Evolutionary conservation across 192 early-diverging fungal genomes (phyloP).

Genomic region (Geosiphon pyriformis): DNA sequence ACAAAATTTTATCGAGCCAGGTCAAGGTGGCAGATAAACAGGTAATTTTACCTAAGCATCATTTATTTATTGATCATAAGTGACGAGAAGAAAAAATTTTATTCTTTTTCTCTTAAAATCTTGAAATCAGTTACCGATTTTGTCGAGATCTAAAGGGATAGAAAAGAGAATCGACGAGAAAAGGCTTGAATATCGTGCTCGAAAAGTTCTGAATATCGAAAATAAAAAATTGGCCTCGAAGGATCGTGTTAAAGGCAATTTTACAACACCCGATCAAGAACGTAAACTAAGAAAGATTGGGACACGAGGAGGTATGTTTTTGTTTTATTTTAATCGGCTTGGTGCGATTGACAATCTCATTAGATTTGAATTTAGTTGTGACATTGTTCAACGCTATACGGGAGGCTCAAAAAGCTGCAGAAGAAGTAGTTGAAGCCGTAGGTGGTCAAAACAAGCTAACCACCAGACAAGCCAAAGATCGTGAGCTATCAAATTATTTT

Average conservation of each 20-base stretch:
- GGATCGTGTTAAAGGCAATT: slow-evolving; percentile 71
- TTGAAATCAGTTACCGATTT: slow-evolving; percentile 57
- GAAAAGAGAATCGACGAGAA: slow-evolving; percentile 81
- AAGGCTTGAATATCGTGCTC: slow-evolving; percentile 78
- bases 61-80: not conserved
- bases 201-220: slow-evolving; percentile 66
- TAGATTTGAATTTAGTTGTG: slow-evolving; percentile 50
- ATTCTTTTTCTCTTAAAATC: not conserved
- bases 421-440: slow-evolving; percentile 55
- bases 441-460: slow-evolving; percentile 42
- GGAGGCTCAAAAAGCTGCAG: slow-evolving; percentile 75
- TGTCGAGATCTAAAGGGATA: slow-evolving; percentile 74
- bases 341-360: slow-evolving; percentile 10
- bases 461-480: slow-evolving; percentile 42
- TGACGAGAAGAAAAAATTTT: not conserved
- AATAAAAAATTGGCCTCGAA: slow-evolving; percentile 58
- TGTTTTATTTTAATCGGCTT: too few species aligned
- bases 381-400: slow-evolving; percentile 93
- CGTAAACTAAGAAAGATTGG: slow-evolving; percentile 85
- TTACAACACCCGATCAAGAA: slow-evolving; percentile 78
- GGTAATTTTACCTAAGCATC: not conserved
- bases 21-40: not conserved
- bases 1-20: slow-evolving; percentile 13
- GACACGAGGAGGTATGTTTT: slow-evolving; percentile 72
- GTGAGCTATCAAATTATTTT: slow-evolving; percentile 5